These are phyloP conservation scores for Bretziella fagacearum DNA, from an alignment of 2,329 filamentous ascomycete species.

Conservation along the genomic window DNA sequence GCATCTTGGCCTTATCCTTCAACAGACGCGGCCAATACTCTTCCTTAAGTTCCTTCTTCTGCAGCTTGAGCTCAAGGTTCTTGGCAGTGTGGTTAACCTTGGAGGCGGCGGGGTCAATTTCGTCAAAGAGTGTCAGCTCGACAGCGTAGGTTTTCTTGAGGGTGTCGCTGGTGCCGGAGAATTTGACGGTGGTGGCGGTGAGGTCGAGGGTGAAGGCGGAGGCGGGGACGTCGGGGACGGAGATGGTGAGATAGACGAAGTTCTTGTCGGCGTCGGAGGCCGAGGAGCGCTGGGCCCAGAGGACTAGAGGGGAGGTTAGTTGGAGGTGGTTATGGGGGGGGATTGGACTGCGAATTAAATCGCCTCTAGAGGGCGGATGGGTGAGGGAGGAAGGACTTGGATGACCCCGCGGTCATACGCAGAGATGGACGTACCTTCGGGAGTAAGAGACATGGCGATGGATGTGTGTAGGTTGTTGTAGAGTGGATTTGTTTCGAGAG, in stretches of 20 bases:
- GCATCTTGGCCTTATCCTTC: slow-evolving; percentile 75
- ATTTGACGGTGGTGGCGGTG: slow-evolving; percentile 58
- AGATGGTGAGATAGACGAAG: slow-evolving; percentile 85
- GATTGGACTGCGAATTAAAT: neutral
- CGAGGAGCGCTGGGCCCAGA: slow-evolving; percentile 95
- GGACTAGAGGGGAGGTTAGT: slow-evolving; percentile 39
- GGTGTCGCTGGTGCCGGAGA: slow-evolving; percentile 65
- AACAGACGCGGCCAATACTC: slow-evolving; percentile 93
- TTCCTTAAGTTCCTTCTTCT: slow-evolving; percentile 91
- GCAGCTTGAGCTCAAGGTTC: slow-evolving; percentile 76
- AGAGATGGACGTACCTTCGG: slow-evolving; percentile 24
- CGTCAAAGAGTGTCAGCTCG: slow-evolving; percentile 71
- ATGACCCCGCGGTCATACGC: neutral
- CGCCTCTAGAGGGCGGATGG: neutral
- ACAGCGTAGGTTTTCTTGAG: slow-evolving; percentile 80
- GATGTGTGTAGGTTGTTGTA: neutral
- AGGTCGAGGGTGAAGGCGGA: slow-evolving; percentile 67
- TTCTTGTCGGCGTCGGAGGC: slow-evolving; percentile 67
- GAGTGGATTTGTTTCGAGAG: neutral
- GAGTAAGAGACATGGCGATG: slow-evolving; percentile 18
- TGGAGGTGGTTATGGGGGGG: neutral
- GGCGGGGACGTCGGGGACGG: slow-evolving; percentile 66
- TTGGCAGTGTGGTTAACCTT: slow-evolving; percentile 79
- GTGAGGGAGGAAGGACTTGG: neutral
- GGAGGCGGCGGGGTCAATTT: slow-evolving; percentile 73